Base-by-base conservation (phyloP, 176 grass and related monocot genomes). In the Carex parvula region DNA sequence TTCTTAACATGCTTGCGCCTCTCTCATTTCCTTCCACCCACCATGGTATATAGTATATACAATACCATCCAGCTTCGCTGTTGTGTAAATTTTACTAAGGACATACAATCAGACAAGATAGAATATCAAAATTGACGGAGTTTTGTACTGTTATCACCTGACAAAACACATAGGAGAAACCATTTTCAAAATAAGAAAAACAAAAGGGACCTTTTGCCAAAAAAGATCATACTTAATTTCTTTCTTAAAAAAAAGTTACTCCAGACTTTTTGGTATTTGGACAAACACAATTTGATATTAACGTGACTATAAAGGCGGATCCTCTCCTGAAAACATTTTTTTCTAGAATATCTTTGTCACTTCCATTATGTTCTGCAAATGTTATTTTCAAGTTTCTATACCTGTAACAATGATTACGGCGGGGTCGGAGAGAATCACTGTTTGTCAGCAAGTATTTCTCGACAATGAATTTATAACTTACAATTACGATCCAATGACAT, bases 71-170 rank as follows among this genome's bases (percentile, higher is more conserved):
- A 41, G 39, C 41, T 44, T 6, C 41, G 41, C 41, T 44, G 1
- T 44, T 44, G 8, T 44, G 46, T 48, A 48, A 11, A 11, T 11
- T 48, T 10, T 10, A 48, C 46, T 0, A 48, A 48, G 46, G 46
- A 48, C 10, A 48, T 10, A 1, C 9, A 48, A 11, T 48, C 46
- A 48, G 46, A 48, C 46, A 48, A 48, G 46, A 48, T 48, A 48
- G 9, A 48, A 10, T 11, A 6, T 48, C 46, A 48, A 10, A 48
- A 48, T 48, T 48, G 2, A 9, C 1, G 46, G 46, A 48, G 46
- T 48, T 26, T 26, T 86, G 92, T 84, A 98, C 91, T 14, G 92
- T 95, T 26, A 98, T 90, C 41, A 98, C 92, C 95, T 98, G 84
- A 55, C 53, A 13, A 29, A 21, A 42, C 9, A 63, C 20, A 63